phyloP scores from a whole-genome alignment of 768 basidiomycete genomes.

The Tricholoma saponaceum region DNA sequence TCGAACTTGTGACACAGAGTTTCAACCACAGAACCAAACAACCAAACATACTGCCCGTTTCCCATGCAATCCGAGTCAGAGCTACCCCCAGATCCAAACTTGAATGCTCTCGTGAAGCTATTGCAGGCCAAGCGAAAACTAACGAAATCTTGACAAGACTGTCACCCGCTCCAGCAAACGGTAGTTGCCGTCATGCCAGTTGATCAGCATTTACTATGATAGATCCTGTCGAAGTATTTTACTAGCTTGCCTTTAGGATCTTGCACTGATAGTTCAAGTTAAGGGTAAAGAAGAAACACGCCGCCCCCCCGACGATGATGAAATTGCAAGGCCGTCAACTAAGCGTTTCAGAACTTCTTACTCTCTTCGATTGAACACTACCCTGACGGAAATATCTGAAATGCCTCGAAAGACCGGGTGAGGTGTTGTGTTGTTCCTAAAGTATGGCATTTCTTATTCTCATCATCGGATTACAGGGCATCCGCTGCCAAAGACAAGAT shows the following conservation, averaged over 20 bases:
- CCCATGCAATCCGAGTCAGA: conserved; percentile 45
- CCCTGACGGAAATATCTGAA: conserved; percentile 37
- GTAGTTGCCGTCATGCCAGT: conserved; percentile 40
- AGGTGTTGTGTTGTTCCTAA: conserved; percentile 7
- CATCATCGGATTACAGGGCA: conserved; percentile 25
- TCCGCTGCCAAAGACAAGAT: conserved; percentile 56
- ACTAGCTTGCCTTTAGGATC: conserved; percentile 41
- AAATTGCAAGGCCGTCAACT: conserved; percentile 43
- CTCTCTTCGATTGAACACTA: conserved; percentile 60
- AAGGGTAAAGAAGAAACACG: conserved; percentile 97
- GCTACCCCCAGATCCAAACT: conserved; percentile 44
- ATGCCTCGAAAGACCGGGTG: conserved; percentile 81
- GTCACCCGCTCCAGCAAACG: conserved; percentile 52
- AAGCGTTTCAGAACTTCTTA: conserved; percentile 68
- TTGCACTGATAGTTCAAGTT: conserved; percentile 71
- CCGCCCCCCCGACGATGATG: conserved; percentile 74
- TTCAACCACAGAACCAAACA: too few species aligned
- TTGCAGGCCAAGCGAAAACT: conserved; percentile 55
- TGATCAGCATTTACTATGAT: conserved; percentile 20
- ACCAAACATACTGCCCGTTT: too few species aligned
- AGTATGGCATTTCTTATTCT: conserved; percentile 8
- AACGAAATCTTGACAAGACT: conserved; percentile 54
- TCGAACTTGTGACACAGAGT: too few species aligned
- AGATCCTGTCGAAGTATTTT: conserved; percentile 60
- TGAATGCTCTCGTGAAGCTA: conserved; percentile 49